A percentile compares a stretch with the other conserved stretches of the same genome.
phyloP scores from a whole-genome alignment of 805 yeast genomes.

The Candida succiphila region DNA sequence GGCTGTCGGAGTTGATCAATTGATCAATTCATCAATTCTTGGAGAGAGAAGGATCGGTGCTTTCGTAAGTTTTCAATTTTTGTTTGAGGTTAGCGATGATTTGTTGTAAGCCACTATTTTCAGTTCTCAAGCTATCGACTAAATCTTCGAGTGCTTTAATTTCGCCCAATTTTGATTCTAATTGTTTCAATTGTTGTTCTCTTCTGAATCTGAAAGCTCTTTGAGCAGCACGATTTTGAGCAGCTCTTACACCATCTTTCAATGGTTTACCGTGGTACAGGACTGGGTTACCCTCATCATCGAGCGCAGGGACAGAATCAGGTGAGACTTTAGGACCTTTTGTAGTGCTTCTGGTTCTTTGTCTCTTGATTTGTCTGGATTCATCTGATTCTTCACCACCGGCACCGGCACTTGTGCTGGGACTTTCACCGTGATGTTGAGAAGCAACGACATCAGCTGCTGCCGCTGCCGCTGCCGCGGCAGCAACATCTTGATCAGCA shows the following conservation, averaged over 20 bases:
- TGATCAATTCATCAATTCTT: too few species aligned
- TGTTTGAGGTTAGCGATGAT: constrained; percentile 47
- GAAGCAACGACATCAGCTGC: constrained; percentile 28
- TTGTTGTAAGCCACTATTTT: constrained; percentile 63
- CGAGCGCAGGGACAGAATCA: constrained; percentile 4
- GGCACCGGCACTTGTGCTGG: neutral
- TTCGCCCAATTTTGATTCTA: constrained; percentile 61
- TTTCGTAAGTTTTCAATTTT: neutral
- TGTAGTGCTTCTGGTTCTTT: too few species aligned
- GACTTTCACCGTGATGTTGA: neutral
- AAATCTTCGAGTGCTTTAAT: constrained; percentile 53
- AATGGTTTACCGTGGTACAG: constrained; percentile 30
- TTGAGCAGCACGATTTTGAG: constrained; percentile 87
- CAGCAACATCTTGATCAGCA: neutral
- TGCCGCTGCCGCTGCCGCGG: constrained; percentile 7
- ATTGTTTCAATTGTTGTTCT: constrained; percentile 70
- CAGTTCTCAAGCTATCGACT: constrained; percentile 56
- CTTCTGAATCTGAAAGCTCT: constrained; percentile 82
- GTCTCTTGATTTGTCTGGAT: too few species aligned
- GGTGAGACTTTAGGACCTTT: neutral
- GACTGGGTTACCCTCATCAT: constrained; percentile 8
- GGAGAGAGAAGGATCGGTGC: too few species aligned
- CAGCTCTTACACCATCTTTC: constrained; percentile 73
- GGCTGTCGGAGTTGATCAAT: too few species aligned
- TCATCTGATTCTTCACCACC: neutral